Evolutionary conservation across 768 basidiomycete genomes (phyloP).

Genomic region (Suillus alpinus): DNA sequence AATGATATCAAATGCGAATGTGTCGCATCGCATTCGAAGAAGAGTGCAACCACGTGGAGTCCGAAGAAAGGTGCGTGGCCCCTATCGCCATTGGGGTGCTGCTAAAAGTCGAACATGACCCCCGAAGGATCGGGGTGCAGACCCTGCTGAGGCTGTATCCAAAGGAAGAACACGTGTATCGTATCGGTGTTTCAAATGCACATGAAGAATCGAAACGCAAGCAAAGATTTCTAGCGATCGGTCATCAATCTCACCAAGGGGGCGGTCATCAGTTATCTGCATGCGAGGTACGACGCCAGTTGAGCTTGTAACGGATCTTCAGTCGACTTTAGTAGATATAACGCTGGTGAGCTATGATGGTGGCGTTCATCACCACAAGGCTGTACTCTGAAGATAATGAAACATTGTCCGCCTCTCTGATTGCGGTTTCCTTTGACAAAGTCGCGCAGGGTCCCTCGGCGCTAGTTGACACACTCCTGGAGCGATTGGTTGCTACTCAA

Average conservation of each 20-base stretch:
- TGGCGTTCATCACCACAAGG: not conserved
- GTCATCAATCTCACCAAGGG: not conserved
- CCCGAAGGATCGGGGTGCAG: not conserved
- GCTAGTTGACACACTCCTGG: not conserved
- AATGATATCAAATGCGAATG: conserved; percentile 59
- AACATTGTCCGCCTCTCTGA: not conserved
- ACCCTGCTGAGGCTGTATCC: not conserved
- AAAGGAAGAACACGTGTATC: not conserved
- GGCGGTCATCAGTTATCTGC: not conserved
- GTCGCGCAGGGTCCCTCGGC: not conserved
- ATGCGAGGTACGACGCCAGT: not conserved
- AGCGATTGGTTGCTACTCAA: not conserved
- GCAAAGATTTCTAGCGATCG: not conserved
- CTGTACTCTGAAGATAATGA: not conserved
- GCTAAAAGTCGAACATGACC: not conserved
- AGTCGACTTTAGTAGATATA: not conserved
- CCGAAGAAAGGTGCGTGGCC: conserved; percentile 49
- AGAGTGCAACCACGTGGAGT: conserved; percentile 51
- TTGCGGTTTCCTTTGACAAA: not conserved
- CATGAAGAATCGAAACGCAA: not conserved
- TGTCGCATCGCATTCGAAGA: conserved; percentile 53
- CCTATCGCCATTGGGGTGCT: not conserved
- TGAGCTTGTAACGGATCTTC: not conserved
- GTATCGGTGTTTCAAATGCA: not conserved
- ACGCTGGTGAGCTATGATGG: not conserved